Evolutionary conservation across 768 basidiomycete species (phyloP), one percentile per base, ranked within the genome.

Genomic region (Pleurotus ostreatus): DNA sequence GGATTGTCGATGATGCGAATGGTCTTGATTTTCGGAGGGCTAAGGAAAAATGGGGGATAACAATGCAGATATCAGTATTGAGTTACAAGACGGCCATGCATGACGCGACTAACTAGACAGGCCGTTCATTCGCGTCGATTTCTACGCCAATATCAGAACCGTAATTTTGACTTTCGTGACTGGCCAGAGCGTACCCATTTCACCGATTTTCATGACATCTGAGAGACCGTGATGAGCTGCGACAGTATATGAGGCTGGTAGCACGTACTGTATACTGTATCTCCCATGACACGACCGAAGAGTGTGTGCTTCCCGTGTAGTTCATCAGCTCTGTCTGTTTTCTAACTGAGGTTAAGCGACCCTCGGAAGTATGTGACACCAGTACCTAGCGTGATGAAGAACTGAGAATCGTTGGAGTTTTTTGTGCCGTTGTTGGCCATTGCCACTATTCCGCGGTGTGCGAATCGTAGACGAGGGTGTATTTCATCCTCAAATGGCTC

Each of bases 401-500:
- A 98, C 68, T 98, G 96, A 0, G 93, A 96, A 54, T 92, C 89
- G 61, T 99, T 99, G 3, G 91, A 85, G 65, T 95, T 81, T 69
- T 89, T 92, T 25, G 78, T 78, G 9, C 94, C 93, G 56, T 81
- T 86, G 64, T 97, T 97, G 3, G 97, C 97, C 92, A 97, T 95
- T 1, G 80, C 97, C 1, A 99, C 86, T 2, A 98, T 70, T 0
- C 97, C 97, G 52, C 97, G 88, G 64, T 98, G 89, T 0, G 84
- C 73, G 69, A 90, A 98, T 39, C 91, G 86, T 58, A 99, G 75
- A 38, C 97, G 83, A 3, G 94, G 93, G 63, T 96, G 94, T n/a
- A 94, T 85, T 71, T 98, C 95, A 72, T 97, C 94, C 67, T 93
- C 89, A 61, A 97, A 97, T 2, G 88, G 92, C 63, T 95, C 94